Evolutionary conservation across 768 basidiomycete species (phyloP), one percentile per base, ranked within the genome.

Genomic region (Chalciporus pseudorubinellus): DNA sequence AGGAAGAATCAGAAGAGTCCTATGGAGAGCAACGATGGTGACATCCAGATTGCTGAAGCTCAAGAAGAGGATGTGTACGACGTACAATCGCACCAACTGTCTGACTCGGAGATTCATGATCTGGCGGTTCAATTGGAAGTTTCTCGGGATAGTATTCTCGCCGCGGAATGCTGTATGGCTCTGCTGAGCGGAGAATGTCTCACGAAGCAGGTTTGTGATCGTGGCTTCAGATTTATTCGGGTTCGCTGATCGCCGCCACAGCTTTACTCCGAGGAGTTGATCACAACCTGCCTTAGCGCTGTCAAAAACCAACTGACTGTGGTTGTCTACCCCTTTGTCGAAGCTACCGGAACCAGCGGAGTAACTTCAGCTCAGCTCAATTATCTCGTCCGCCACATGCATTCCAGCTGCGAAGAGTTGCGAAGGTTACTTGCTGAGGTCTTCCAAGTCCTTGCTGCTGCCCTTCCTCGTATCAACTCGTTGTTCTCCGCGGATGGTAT

Each of bases 251-350:
- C 36, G 44, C 1, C 33, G 18, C 34, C 33, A 7, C 61, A 95
- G 89, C 73, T 98, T 9, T 95, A 95, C 67, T 97, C 95, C 0
- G 93, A 98, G 66, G 97, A 99, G 64, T 76, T 94, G 11, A 91
- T 99, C 55, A 84, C 84, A 0, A 74, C 80, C 0, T 92, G 93
- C 70, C 74, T 98, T 16, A 74, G 71, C 39, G 75, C 85, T 0
- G 77, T 93, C 55, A 94, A 95, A 65, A 88, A 87, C 55, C 85
- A 87, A 51, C 80, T 97, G 26, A 82, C 82, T 1, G 82, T 82
- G 62, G 76, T 91, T 41, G 75, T 98, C 12, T 95, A 91, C 62
- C 93, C 91, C 0, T 90, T 94, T 56, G 82, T 95, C 5, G 92
- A 95, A 61, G 85, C 84, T 0, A 74, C 78, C 8, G 78, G 78